These are phyloP conservation scores for Petunia axillaris DNA, from an alignment of 257 asterid species.

Conservation along the genomic window DNA sequence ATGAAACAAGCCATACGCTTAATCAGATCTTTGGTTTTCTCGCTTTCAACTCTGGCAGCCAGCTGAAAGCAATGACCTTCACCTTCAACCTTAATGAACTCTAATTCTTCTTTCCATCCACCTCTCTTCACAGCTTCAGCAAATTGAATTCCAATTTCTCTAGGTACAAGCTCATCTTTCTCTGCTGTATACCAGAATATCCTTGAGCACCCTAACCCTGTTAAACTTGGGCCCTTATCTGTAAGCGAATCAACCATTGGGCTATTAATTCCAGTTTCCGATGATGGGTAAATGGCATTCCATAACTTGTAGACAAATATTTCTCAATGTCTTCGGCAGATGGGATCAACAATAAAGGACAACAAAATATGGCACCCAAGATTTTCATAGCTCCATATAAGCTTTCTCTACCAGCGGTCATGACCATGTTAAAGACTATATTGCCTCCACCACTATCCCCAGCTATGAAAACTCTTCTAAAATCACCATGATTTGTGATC, in stretches of 20 bases:
- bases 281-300: neutral
- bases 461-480: constrained; percentile 11
- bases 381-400: neutral
- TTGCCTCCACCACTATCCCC: constrained; percentile 24
- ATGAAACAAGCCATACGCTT: constrained; percentile 18
- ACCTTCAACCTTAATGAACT: constrained; percentile 28
- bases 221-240: constrained; percentile 8
- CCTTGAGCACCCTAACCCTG: constrained; percentile 22
- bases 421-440: constrained; percentile 24
- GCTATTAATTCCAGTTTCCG: constrained; percentile 18
- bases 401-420: constrained; percentile 21
- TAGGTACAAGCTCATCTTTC: neutral
- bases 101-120: constrained; percentile 30
- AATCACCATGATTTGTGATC: constrained; percentile 22
- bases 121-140: constrained; percentile 22
- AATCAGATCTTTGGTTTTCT: constrained; percentile 20
- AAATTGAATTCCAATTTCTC: neutral
- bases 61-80: constrained; percentile 30
- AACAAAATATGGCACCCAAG: constrained; percentile 24
- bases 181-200: neutral
- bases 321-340: neutral
- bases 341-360: constrained; percentile 27
- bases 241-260: constrained; percentile 23
- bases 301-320: neutral
- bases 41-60: neutral